phyloP scores from a whole-genome alignment of 768 basidiomycete species.

The Kwoniella dejecticola region DNA sequence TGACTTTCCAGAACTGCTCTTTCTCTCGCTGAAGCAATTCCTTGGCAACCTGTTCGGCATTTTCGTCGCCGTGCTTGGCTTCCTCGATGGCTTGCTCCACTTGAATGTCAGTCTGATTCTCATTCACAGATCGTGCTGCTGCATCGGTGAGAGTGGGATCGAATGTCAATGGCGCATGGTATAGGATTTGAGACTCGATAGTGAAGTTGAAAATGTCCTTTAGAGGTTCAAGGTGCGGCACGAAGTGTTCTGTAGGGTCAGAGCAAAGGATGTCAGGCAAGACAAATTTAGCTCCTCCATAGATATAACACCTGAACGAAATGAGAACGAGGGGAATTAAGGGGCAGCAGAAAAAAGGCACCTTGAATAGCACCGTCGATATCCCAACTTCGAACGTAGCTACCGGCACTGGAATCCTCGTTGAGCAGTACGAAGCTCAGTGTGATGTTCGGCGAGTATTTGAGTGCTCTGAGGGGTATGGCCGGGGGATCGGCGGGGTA shows the following conservation, averaged over 20 bases:
- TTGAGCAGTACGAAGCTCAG: constrained; percentile 91
- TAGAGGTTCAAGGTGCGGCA: constrained; percentile 67
- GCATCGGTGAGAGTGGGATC: constrained; percentile 58
- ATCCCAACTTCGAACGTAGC: constrained; percentile 70
- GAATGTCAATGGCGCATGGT: constrained; percentile 85
- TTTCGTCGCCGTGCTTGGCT: constrained; percentile 26
- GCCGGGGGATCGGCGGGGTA: constrained; percentile 33
- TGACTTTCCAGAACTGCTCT: constrained; percentile 62
- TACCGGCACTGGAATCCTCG: constrained; percentile 75
- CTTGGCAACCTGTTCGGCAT: constrained; percentile 27
- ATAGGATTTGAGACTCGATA: constrained; percentile 91
- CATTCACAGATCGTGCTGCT: not conserved
- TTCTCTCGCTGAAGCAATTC: constrained; percentile 51
- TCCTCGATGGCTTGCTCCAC: constrained; percentile 15
- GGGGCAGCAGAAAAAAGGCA: too few species aligned
- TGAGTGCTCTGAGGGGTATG: constrained; percentile 62
- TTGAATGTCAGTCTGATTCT: constrained; percentile 8
- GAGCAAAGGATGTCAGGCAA: too few species aligned
- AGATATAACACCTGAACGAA: too few species aligned
- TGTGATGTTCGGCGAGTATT: constrained; percentile 79
- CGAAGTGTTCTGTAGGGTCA: constrained; percentile 64
- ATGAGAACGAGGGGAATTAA: too few species aligned
- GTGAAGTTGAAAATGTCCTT: constrained; percentile 81
- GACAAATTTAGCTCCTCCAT: too few species aligned
- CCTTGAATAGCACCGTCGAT: constrained; percentile 66